Base-by-base conservation (phyloP, 176 grass and related monocot species). In the Lolium multiflorum region DNA sequence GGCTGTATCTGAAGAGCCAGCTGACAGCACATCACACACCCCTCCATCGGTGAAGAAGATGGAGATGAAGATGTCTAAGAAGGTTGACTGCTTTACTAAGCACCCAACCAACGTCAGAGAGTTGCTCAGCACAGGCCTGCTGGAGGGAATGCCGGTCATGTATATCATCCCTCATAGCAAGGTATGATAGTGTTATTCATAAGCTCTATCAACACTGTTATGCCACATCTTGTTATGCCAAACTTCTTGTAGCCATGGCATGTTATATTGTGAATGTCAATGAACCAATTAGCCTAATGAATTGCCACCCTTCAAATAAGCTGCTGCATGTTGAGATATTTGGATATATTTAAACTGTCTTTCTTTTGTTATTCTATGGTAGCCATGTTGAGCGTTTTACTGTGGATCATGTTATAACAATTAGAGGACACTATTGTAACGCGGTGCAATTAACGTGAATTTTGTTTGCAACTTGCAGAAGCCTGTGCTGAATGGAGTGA, bases 51-150 rank as follows among this genome's bases (percentile, higher is more conserved):
- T 89, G 6, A 89, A 88, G 55, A 91, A 92, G 72, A 89, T 92
- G 90, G 90, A 92, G 72, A 88, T 92, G 90, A 92, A 92, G 79
- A 92, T 92, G 90, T 92, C 90, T 28, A 92, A 92, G 87, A 92
- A 92, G 81, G 87, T 92, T 67, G 86, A 83, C 26, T 91, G 85
- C 46, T 55, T 86, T 62, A 89, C 86, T 15, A 92, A 86, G 72
- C 90, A 78, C 62, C 90, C 90, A 68, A 58, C 47, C 46, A 92
- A 86, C 48, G 76, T 89, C 72, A 86, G 79, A 46, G 90, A 92
- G 57, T 71, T 92, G 83, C 50, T 92, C 50, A 85, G 81, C 74
- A 92, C 90, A 10, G 90, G 90, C 66, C 83, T 92, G 38, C 87
- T 92, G 0, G 90, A 92, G 72, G 87, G 87, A 62, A 59, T 83